Percentiles rank a stretch among this genome's conserved stretches.
Conservation (phyloP, 768 basidiomycete species). For the Termitomyces sp. region DNA sequence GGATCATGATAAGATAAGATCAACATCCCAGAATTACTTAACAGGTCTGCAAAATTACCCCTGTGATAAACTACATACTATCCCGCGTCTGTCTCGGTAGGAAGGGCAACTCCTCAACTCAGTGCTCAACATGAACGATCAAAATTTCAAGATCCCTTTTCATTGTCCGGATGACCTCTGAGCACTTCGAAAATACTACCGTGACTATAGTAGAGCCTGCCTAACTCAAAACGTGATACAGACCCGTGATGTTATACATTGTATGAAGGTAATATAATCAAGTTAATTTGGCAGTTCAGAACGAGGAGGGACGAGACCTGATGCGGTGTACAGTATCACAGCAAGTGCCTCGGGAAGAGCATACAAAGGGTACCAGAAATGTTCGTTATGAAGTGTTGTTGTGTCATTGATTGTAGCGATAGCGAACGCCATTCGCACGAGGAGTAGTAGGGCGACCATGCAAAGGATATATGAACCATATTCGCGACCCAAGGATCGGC, state of each 20-base stretch:
- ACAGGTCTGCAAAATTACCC: not conserved
- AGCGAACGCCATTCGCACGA: conserved; percentile 34
- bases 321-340: conserved; percentile 28
- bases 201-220: too few relatives aligned
- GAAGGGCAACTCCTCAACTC: too few relatives aligned
- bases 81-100: too few relatives aligned
- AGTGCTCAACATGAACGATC: too few relatives aligned
- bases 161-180: not conserved
- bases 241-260: too few relatives aligned
- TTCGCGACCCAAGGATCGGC: conserved; percentile 20
- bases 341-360: conserved; percentile 35
- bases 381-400: conserved; percentile 26
- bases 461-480: conserved; percentile 28
- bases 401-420: conserved; percentile 27
- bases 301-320: conserved; percentile 29
- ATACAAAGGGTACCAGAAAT: conserved; percentile 38
- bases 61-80: too few relatives aligned
- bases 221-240: too few relatives aligned
- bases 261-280: too few relatives aligned
- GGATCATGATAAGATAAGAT: not conserved
- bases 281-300: conserved; percentile 18
- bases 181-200: not conserved
- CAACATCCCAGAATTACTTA: not conserved
- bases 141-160: too few relatives aligned
- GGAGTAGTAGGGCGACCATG: conserved; percentile 29